These are phyloP conservation scores for Saccharomycopsis javanensis DNA, from an alignment of 805 yeast genomes.

Conservation along the genomic window DNA sequence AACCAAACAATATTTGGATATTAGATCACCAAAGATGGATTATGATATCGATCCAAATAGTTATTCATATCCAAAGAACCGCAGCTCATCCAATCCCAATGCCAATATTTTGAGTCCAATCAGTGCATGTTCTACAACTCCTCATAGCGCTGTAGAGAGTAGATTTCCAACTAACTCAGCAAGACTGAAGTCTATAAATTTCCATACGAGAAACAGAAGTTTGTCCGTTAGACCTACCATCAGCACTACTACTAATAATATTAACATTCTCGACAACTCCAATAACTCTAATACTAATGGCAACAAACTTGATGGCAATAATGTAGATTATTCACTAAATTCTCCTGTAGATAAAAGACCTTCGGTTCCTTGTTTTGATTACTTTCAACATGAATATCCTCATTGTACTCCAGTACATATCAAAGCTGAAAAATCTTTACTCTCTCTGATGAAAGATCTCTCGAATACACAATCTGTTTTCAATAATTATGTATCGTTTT, in stretches of 20 bases:
- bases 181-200: slow-evolving; percentile 18
- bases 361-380: slow-evolving; percentile 10
- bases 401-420: slow-evolving; percentile 19
- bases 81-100: slow-evolving; percentile 10
- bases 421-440: slow-evolving; percentile 9
- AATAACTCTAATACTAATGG: not conserved
- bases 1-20: not conserved
- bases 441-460: slow-evolving; percentile 11
- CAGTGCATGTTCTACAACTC: slow-evolving; percentile 1
- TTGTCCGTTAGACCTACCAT: slow-evolving; percentile 10
- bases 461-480: slow-evolving; percentile 2
- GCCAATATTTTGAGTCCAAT: slow-evolving; percentile 7
- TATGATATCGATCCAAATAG: slow-evolving; percentile 3
- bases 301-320: not conserved
- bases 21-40: not conserved
- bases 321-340: not conserved
- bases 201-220: slow-evolving; percentile 19
- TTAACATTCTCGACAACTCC: not conserved
- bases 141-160: not conserved
- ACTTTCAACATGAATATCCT: slow-evolving; percentile 15
- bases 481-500: slow-evolving; percentile 10
- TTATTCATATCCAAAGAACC: slow-evolving; percentile 14
- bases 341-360: slow-evolving; percentile 9
- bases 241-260: slow-evolving; percentile 1
- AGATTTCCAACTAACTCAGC: not conserved